phyloP scores from a whole-genome alignment of 2,329 filamentous ascomycete genomes.

The Exutisphaerella laricina region DNA sequence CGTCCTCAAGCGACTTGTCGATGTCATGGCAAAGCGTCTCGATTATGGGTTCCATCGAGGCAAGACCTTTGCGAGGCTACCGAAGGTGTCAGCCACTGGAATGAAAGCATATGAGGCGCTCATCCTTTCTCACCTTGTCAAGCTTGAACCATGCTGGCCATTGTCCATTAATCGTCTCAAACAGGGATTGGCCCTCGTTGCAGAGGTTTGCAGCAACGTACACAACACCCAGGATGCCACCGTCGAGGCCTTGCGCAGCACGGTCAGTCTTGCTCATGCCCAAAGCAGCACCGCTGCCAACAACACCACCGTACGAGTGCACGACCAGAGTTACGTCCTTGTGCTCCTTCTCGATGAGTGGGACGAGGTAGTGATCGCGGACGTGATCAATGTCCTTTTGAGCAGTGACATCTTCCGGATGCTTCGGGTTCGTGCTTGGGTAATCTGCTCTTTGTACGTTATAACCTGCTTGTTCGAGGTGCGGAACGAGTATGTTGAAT shows the following conservation, averaged over 20 bases:
- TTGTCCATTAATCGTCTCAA: not conserved
- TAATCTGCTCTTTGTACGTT: not conserved
- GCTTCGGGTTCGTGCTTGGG: not conserved
- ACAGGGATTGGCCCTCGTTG: not conserved
- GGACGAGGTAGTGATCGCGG: not conserved
- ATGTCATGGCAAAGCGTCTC: not conserved
- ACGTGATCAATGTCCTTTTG: not conserved
- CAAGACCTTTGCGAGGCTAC: not conserved
- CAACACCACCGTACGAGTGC: slow-evolving; percentile 1
- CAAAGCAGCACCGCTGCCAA: not conserved
- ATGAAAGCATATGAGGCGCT: not conserved
- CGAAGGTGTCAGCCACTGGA: not conserved
- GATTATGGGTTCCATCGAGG: not conserved
- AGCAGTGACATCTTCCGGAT: not conserved
- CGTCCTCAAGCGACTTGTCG: not conserved
- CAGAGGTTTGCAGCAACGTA: not conserved
- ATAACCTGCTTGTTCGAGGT: slow-evolving; percentile 1
- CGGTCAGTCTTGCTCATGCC: not conserved
- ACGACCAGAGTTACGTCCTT: not conserved
- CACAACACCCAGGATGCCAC: not conserved
- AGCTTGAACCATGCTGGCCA: not conserved
- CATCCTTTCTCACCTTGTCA: not conserved
- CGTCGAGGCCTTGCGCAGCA: not conserved
- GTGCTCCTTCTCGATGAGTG: not conserved
- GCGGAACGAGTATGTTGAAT: not conserved